phyloP scores from a whole-genome alignment of 2,329 filamentous ascomycete species.

The Akanthomyces uredinophilus region DNA sequence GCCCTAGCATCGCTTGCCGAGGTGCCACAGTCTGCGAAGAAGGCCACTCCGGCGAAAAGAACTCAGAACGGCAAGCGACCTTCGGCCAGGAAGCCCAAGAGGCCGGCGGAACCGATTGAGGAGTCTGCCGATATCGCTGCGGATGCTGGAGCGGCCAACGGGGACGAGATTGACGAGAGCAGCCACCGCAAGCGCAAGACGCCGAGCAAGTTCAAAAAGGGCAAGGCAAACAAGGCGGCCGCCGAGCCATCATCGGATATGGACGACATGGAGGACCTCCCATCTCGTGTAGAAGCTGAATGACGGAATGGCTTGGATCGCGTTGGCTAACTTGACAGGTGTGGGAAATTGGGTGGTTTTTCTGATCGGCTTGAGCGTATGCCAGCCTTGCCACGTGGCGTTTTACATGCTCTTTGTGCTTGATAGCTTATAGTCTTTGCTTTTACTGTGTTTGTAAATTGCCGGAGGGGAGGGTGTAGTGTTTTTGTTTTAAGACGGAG shows the following conservation, averaged over 20 bases:
- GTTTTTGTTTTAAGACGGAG: background rate
- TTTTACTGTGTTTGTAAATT: background rate
- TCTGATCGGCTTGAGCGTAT: background rate
- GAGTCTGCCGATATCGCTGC: conserved; percentile 16
- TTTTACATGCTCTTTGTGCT: background rate
- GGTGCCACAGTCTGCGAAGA: conserved; percentile 18
- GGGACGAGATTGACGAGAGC: conserved; percentile 24
- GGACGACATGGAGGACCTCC: conserved; percentile 42
- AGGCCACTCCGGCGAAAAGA: conserved; percentile 24
- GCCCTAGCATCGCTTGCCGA: conserved; percentile 20
- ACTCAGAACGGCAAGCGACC: conserved; percentile 21
- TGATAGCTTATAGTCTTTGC: background rate
- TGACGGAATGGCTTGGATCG: background rate
- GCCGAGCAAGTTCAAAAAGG: conserved; percentile 25
- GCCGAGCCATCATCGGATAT: conserved; percentile 30
- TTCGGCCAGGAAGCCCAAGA: conserved; percentile 21
- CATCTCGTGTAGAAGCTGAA: conserved; percentile 16
- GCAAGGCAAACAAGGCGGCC: conserved; percentile 6
- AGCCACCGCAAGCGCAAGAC: conserved; percentile 23
- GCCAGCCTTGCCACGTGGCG: background rate
- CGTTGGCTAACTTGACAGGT: background rate
- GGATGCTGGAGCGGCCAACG: conserved; percentile 15
- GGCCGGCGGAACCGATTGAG: conserved; percentile 25
- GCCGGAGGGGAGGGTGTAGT: background rate
- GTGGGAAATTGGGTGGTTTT: background rate